phyloP scores from a whole-genome alignment of 345 rosid genomes.

The Bruguiera parviflora region DNA sequence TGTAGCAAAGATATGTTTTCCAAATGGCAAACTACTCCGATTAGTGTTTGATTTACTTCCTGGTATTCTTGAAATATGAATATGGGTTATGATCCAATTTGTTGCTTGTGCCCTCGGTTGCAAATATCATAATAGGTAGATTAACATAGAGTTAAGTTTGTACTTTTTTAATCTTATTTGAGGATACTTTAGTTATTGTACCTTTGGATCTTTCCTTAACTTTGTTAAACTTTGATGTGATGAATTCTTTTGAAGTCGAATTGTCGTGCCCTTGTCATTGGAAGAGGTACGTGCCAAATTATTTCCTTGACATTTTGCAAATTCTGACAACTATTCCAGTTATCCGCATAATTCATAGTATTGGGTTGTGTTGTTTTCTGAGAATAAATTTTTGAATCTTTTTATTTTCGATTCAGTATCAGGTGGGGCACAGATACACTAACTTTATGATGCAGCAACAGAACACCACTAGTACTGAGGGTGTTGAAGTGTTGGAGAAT shows the following conservation, averaged over 20 bases:
- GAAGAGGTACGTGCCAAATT: slow-evolving; percentile 47
- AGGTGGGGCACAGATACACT: slow-evolving; percentile 59
- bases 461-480: slow-evolving; percentile 47
- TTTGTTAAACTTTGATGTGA: slow-evolving; percentile 10
- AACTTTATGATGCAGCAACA: slow-evolving; percentile 70
- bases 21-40: too few relatives aligned
- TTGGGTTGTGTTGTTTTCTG: background rate
- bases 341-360: background rate
- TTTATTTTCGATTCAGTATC: slow-evolving; percentile 45
- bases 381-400: too few relatives aligned
- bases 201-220: slow-evolving; percentile 31
- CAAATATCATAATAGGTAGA: too few relatives aligned
- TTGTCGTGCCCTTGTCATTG: slow-evolving; percentile 63
- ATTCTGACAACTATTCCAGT: background rate
- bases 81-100: background rate
- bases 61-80: background rate
- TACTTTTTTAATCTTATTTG: background rate
- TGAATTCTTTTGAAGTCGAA: slow-evolving; percentile 40
- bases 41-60: background rate
- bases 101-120: background rate
- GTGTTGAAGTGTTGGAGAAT: slow-evolving; percentile 60
- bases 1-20: too few relatives aligned
- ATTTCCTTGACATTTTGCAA: background rate
- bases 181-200: background rate
- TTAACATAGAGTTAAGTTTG: too few relatives aligned